Evolutionary conservation across 805 yeast species (phyloP), one percentile per base, ranked within the genome.

Genomic region (Schwanniomyces occidentalis): DNA sequence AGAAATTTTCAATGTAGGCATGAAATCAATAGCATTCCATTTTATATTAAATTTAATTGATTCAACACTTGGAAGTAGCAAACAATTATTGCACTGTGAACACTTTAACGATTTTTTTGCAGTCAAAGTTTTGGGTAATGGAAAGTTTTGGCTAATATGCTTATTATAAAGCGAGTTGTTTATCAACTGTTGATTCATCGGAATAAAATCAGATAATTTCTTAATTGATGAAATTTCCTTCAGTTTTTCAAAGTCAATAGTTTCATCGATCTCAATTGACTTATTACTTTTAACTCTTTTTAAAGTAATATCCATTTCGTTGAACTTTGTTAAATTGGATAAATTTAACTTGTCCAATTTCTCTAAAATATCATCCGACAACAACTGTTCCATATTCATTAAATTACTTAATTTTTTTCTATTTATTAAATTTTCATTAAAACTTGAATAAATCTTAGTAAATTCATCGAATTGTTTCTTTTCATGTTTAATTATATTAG

Each of bases 21-120:
- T 29, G 20, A 49, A 53, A 24, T 67, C 71, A 5, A 53, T 38
- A 3, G 70, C 69, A 32, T 57, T 52, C 44, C 54, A 62, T 33
- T 58, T 61, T 12, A 49, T 43, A 13, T 48, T 29, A 34, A 51
- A 56, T 34, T 66, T 66, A 41, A 56, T 48, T 43, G 56, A 52
- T 16, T 58, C 64, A 1, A 45, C 38, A 2, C 49, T 47, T 2
- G 69, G 70, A 12, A 42, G 32, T 18, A 52, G 33, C 13, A 67
- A 38, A 10, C 35, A 30, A 1, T 57, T 51, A 33, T 49, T 49
- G 42, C 73, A 68, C 10, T 42, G 42, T 28, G 37, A 27, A 40
- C 73, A 68, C 16, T 48, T 42, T 10, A 44, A 41, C 2, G 58
- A 44, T 16, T 46, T 42, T 29, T 63, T 58, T 3, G 56, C 40